Conservation (phyloP, 768 basidiomycete genomes). For the Phlebiopsis flavidoalba region DNA sequence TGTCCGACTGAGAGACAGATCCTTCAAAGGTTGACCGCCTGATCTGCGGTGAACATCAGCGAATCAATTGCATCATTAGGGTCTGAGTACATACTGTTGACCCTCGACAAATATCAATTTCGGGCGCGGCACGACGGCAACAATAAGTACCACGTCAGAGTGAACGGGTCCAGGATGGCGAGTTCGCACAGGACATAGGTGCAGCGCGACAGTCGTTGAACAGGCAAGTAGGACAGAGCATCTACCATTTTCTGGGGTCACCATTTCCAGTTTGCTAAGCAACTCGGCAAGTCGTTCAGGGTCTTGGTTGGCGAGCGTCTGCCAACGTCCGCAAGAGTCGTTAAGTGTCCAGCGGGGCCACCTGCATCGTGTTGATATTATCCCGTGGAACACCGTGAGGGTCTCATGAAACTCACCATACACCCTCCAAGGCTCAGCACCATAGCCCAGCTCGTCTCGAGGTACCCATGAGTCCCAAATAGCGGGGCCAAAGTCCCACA, state of each 20-base stretch:
- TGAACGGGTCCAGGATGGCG: conserved; percentile 81
- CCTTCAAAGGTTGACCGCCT: conserved; percentile 36
- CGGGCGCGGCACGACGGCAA: conserved; percentile 81
- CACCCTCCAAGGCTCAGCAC: conserved; percentile 82
- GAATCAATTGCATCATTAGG: not conserved
- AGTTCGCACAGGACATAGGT: conserved; percentile 79
- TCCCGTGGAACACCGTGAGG: not conserved
- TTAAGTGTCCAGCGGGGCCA: conserved; percentile 88
- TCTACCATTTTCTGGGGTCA: conserved; percentile 38
- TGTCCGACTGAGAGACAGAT: conserved; percentile 83
- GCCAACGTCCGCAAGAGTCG: conserved; percentile 70
- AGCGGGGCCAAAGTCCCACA: conserved; percentile 45
- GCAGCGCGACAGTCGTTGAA: conserved; percentile 84
- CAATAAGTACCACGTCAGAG: conserved; percentile 67
- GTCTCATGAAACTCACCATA: conserved; percentile 41
- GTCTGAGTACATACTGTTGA: conserved; percentile 44
- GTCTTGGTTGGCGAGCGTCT: conserved; percentile 65
- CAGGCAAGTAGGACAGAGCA: conserved; percentile 62
- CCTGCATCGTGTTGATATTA: conserved; percentile 26
- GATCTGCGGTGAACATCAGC: conserved; percentile 17
- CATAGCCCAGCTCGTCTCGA: conserved; percentile 87
- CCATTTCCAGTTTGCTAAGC: conserved; percentile 62
- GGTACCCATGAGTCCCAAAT: conserved; percentile 58
- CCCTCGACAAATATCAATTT: conserved; percentile 91
- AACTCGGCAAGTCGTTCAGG: conserved; percentile 57